Conservation (phyloP, 2,329 filamentous ascomycete genomes). For the Bipolaris zeicola region DNA sequence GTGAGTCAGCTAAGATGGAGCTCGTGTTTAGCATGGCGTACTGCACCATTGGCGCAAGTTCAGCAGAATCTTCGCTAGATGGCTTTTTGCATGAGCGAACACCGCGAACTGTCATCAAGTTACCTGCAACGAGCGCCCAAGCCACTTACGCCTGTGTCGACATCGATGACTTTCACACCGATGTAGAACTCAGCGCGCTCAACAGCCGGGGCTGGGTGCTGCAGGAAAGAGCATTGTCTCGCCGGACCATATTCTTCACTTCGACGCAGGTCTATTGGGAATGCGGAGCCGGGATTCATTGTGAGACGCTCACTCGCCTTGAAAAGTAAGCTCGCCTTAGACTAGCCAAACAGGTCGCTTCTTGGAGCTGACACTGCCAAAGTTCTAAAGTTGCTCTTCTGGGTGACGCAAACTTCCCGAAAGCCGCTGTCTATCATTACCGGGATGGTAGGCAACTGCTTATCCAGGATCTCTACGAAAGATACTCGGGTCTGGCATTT, state of each 20-base stretch:
- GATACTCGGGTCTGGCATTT: constrained; percentile 19
- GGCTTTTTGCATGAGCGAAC: constrained; percentile 17
- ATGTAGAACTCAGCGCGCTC: constrained; percentile 17
- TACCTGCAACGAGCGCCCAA: not conserved
- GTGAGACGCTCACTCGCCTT: constrained; percentile 20
- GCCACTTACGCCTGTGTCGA: not conserved
- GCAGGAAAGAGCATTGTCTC: constrained; percentile 23
- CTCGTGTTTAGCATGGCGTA: not conserved
- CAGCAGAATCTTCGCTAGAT: constrained; percentile 15
- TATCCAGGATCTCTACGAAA: constrained; percentile 3
- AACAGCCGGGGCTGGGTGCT: constrained; percentile 30
- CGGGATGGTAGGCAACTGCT: not conserved
- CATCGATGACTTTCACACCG: constrained; percentile 19
- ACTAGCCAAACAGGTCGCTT: not conserved
- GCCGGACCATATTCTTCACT: constrained; percentile 28
- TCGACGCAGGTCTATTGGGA: constrained; percentile 26
- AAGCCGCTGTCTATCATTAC: not conserved
- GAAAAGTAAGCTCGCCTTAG: constrained; percentile 12
- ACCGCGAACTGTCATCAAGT: not conserved
- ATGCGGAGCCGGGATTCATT: constrained; percentile 23
- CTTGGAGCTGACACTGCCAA: not conserved
- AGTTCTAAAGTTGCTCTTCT: not conserved
- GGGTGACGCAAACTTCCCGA: constrained; percentile 20
- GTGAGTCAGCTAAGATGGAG: constrained; percentile 2
- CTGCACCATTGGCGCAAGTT: constrained; percentile 4